Evolutionary conservation across 495 filamentous ascomycete species (phyloP).

Genomic region (Aspergillus sparsus): DNA sequence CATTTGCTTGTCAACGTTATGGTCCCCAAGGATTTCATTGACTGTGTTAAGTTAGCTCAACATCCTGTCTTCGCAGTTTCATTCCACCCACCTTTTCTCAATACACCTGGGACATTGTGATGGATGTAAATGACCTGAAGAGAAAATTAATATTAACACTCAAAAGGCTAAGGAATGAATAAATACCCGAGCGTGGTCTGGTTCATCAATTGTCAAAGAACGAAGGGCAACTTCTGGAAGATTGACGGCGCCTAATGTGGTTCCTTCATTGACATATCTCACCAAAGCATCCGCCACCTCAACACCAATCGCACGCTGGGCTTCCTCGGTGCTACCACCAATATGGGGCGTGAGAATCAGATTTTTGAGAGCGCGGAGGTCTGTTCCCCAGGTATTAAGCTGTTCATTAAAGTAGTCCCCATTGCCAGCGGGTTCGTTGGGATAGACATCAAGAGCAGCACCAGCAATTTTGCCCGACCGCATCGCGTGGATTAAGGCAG

Average conservation of each 20-base stretch:
- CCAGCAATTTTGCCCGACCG: conserved; percentile 86
- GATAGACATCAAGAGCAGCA: conserved; percentile 94
- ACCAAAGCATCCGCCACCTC: conserved; percentile 88
- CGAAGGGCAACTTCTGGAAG: conserved; percentile 91
- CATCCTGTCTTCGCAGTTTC: background rate
- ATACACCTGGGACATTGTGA: conserved; percentile 89
- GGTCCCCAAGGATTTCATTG: conserved; percentile 87
- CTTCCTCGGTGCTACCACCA: conserved; percentile 96
- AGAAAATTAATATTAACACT: conserved; percentile 15
- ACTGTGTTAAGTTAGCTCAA: conserved; percentile 50
- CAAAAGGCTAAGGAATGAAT: background rate
- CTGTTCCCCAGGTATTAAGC: conserved; percentile 86
- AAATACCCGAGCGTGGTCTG: conserved; percentile 77
- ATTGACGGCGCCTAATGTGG: conserved; percentile 89
- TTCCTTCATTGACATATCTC: conserved; percentile 89
- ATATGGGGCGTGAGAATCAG: conserved; percentile 96
- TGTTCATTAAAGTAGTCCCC: conserved; percentile 88
- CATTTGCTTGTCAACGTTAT: conserved; percentile 99
- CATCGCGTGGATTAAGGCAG: conserved; percentile 86
- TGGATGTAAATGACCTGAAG: conserved; percentile 87
- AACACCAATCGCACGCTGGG: conserved; percentile 91
- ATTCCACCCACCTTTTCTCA: conserved; percentile 66
- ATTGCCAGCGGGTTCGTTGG: conserved; percentile 88
- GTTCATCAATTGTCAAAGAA: conserved; percentile 81
- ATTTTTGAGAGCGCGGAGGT: conserved; percentile 84